These are phyloP conservation scores for Blastobotrys aristatus DNA, from an alignment of 1,139 yeast genomes.

Conservation along the genomic window DNA sequence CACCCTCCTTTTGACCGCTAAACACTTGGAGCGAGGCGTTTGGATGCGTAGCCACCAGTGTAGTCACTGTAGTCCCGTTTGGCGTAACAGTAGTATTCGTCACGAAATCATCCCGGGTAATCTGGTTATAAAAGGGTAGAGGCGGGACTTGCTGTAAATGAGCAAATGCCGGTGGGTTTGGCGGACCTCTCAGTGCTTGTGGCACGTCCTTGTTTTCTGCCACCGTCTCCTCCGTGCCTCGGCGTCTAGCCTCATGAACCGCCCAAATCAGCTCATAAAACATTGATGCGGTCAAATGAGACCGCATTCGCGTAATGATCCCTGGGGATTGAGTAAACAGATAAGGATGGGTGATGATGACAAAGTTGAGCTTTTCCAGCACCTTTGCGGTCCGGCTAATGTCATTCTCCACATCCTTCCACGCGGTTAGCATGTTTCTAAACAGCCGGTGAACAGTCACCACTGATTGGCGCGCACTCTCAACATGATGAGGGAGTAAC, in stretches of 20 bases:
- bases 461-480: constrained; percentile 86
- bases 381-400: constrained; percentile 89
- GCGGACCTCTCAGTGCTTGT: constrained; percentile 29
- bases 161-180: constrained; percentile 24
- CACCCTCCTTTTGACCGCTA: neutral
- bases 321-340: constrained; percentile 64
- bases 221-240: constrained; percentile 33
- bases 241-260: constrained; percentile 86
- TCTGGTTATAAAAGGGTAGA: constrained; percentile 87
- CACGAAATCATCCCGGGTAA: constrained; percentile 84
- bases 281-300: constrained; percentile 85
- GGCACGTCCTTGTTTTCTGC: constrained; percentile 18
- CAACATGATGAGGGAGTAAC: constrained; percentile 69
- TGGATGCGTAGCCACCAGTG: constrained; percentile 56
- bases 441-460: constrained; percentile 87
- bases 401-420: constrained; percentile 89
- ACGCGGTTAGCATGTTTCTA: constrained; percentile 82
- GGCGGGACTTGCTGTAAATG: constrained; percentile 44
- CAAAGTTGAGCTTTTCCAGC: constrained; percentile 84
- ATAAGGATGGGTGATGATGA: constrained; percentile 81
- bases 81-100: constrained; percentile 85
- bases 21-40: constrained; percentile 11
- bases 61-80: constrained; percentile 86
- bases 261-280: constrained; percentile 94
- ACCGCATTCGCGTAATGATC: constrained; percentile 81